Evolutionary conservation across 2,329 filamentous ascomycete genomes (phyloP), one percentile per base, ranked within the genome.

Genomic region (Apiospora malaysiana): DNA sequence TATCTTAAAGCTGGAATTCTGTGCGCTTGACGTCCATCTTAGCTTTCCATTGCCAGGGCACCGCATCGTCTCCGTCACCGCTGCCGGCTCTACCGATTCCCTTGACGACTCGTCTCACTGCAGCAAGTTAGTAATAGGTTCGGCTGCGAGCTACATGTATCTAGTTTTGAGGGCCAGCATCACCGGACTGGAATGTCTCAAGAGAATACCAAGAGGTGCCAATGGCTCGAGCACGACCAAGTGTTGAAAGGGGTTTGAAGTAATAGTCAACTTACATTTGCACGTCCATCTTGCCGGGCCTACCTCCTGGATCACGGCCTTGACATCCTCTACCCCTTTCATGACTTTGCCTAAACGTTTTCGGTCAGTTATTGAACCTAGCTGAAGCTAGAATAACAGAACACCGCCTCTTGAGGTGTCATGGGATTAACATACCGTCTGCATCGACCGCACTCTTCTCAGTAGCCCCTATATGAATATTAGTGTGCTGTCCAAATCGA

Each of bases 11-110:
- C 82, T 97, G 96, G 85, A 98, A 99, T 80, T 94, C 91, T 75
- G 95, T 98, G 78, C 96, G 88, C 79, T 93, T 87, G 86, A 98
- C 98, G 85, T 99, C 96, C 92, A 96, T 97, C 79, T 91, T 91
- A 14, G 93, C 92, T 84, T 97, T 97, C 96, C 96, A 99, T 80
- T 98, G 90, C 95, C 96, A 98, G 79, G 97, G 93, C 75, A 94
- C 89, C 47, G 94, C 94, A 81, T 92, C 85, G 81, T 90, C 85
- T 85, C 93, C 89, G 72, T 90, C 87, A n/a, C 56, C 56, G 76
- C 89, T 91, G 23, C 90, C 90, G 9, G 90, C 90, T 70, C 88
- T 83, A 18, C 90, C 90, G 74, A 99, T 93, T 0, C 95, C 95
- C 82, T 94, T 95, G 80, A 98, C 95, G 59, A 98, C 91, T 77